phyloP scores from a whole-genome alignment of 371 early-diverging fungal genomes.

The Chytridiales sp. region DNA sequence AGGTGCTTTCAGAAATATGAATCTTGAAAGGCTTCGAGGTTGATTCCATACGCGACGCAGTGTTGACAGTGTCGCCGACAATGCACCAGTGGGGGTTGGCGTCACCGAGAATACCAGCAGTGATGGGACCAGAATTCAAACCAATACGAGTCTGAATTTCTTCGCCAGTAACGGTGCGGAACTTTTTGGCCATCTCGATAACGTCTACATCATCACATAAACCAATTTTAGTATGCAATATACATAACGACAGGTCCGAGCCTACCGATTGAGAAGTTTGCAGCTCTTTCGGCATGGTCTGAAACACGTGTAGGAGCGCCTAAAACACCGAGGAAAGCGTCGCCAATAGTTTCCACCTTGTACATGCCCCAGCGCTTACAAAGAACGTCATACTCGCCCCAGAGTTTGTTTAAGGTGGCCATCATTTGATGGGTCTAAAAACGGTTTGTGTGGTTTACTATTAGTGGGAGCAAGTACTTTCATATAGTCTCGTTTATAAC shows the following conservation, averaged over 20 bases:
- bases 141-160: conserved; percentile 41
- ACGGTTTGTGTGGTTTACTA: neutral
- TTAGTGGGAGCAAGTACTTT: neutral
- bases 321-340: conserved; percentile 43
- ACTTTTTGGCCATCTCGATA: conserved; percentile 35
- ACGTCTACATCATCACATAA: conserved; percentile 24
- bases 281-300: conserved; percentile 39
- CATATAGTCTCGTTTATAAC: neutral
- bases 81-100: conserved; percentile 48
- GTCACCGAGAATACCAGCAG: conserved; percentile 47
- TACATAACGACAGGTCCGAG: neutral
- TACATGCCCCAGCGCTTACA: conserved; percentile 44
- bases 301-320: conserved; percentile 34
- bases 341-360: conserved; percentile 52
- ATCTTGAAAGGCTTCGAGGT: conserved; percentile 44
- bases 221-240: neutral
- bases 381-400: conserved; percentile 42
- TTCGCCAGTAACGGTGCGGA: conserved; percentile 34
- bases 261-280: conserved; percentile 38
- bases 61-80: conserved; percentile 51
- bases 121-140: conserved; percentile 46
- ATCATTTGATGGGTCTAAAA: conserved; percentile 44
- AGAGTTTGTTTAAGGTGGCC: conserved; percentile 38
- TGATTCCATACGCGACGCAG: conserved; percentile 45
- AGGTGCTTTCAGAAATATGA: conserved; percentile 45